Conservation (phyloP, 2,329 filamentous ascomycete species). For the Penicillium aurantiogriseum region DNA sequence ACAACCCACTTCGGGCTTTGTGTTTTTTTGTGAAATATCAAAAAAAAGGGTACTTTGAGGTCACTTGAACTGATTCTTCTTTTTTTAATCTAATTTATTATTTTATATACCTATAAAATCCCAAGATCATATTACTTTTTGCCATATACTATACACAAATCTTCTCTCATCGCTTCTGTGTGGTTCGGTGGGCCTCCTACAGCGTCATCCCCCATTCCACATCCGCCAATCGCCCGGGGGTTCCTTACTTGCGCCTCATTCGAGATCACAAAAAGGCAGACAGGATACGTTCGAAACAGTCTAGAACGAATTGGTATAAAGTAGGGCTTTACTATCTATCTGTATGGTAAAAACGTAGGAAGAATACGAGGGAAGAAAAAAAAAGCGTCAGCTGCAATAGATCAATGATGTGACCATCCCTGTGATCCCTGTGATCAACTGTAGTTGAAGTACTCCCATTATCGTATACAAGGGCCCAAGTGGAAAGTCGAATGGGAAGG, state of each 20-base stretch:
- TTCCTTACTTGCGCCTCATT: conserved; percentile 22
- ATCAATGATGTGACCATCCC: conserved; percentile 1
- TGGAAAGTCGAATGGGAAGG: conserved; percentile 22
- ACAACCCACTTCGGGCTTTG: conserved; percentile 10
- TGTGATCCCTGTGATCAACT: conserved; percentile 11
- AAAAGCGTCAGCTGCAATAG: neutral
- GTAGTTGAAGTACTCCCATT: conserved; percentile 1
- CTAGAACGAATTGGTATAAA: neutral
- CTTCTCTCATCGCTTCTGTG: conserved; percentile 29
- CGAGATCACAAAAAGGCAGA: conserved; percentile 12
- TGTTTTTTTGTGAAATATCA: neutral
- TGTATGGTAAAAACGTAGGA: neutral
- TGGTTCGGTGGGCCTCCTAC: conserved; percentile 41
- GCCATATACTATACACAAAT: neutral
- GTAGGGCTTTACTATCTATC: neutral
- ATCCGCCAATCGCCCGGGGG: conserved; percentile 33
- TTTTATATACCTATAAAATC: neutral
- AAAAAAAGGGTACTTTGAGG: neutral
- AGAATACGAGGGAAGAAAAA: no score
- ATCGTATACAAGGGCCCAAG: neutral
- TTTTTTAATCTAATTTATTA: neutral
- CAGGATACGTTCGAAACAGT: conserved; percentile 7
- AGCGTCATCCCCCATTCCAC: conserved; percentile 39
- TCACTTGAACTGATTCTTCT: neutral
- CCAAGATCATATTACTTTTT: neutral